phyloP scores from a whole-genome alignment of 495 filamentous ascomycete genomes.

The Neohortaea acidophila region DNA sequence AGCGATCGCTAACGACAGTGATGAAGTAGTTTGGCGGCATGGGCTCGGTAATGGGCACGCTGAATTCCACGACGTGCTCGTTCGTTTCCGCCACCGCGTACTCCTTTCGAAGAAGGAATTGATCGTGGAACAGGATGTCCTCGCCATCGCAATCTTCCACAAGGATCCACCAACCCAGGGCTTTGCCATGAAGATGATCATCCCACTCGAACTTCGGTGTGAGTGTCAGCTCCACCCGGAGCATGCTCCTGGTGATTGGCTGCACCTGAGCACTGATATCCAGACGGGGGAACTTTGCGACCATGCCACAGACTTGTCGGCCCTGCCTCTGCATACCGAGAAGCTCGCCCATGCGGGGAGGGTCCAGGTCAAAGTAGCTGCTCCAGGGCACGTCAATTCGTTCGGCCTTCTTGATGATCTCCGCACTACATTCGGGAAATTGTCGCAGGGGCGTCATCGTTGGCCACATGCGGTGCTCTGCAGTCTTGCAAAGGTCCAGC shows the following conservation, averaged over 20 bases:
- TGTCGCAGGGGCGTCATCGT: conserved; percentile 93
- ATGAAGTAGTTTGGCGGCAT: conserved; percentile 99
- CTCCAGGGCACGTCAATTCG: conserved; percentile 86
- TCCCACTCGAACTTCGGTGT: conserved; percentile 96
- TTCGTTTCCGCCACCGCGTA: conserved; percentile 69
- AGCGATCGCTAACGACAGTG: conserved; percentile 80
- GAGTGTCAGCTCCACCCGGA: conserved; percentile 86
- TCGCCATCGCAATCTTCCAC: conserved; percentile 97
- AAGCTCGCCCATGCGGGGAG: conserved; percentile 91
- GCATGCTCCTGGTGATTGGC: conserved; percentile 87
- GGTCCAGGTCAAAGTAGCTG: conserved; percentile 89
- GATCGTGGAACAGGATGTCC: conserved; percentile 88
- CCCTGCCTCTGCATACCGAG: conserved; percentile 85
- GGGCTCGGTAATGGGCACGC: conserved; percentile 87
- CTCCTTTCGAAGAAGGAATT: conserved; percentile 77
- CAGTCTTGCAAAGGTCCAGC: conserved; percentile 95
- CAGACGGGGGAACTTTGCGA: conserved; percentile 84
- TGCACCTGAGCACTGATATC: conserved; percentile 86
- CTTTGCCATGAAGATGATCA: conserved; percentile 65
- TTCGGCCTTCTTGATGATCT: conserved; percentile 84
- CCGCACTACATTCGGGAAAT: conserved; percentile 64
- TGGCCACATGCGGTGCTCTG: conserved; percentile 98
- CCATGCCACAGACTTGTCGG: conserved; percentile 64
- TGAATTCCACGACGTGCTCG: conserved; percentile 95
- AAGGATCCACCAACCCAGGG: conserved; percentile 92